Conservation (phyloP, 768 basidiomycete genomes). For the Podaxis pistillaris region DNA sequence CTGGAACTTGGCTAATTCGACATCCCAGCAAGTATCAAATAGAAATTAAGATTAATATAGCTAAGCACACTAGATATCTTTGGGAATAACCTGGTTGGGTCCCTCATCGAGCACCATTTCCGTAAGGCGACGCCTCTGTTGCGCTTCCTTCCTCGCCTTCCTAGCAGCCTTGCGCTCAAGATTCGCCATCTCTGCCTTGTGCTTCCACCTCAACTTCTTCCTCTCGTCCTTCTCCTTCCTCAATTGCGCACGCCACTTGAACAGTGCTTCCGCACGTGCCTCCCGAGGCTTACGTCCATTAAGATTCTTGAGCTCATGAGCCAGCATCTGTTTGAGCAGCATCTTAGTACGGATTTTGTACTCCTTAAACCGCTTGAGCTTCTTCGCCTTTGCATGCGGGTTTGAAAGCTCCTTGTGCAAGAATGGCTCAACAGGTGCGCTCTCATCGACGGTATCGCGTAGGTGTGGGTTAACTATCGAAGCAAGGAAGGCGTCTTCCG, state of each 20-base stretch:
- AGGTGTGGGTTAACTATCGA: constrained; percentile 56
- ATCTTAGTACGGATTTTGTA: constrained; percentile 45
- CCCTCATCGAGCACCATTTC: constrained; percentile 51
- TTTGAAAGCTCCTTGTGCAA: constrained; percentile 73
- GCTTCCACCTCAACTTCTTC: constrained; percentile 58
- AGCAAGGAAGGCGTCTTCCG: constrained; percentile 58
- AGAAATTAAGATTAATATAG: neutral
- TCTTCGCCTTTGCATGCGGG: constrained; percentile 81
- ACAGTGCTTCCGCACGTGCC: constrained; percentile 71
- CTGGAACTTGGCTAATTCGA: too few species aligned
- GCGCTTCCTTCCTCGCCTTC: constrained; percentile 49
- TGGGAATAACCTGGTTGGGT: constrained; percentile 60
- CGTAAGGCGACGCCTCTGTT: constrained; percentile 54
- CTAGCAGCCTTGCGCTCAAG: constrained; percentile 55
- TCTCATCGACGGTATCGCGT: constrained; percentile 41
- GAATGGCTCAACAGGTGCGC: constrained; percentile 63
- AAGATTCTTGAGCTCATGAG: constrained; percentile 52
- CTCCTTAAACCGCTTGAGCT: constrained; percentile 72
- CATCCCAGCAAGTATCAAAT: neutral
- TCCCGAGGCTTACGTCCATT: constrained; percentile 60
- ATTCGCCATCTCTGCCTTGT: constrained; percentile 45
- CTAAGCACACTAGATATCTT: constrained; percentile 19
- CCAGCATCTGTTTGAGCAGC: constrained; percentile 52
- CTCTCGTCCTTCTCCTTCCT: constrained; percentile 57
- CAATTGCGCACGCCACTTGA: constrained; percentile 66